Evolutionary conservation across 257 asterid species (phyloP).

Genomic region (Nicotiana paniculata): DNA sequence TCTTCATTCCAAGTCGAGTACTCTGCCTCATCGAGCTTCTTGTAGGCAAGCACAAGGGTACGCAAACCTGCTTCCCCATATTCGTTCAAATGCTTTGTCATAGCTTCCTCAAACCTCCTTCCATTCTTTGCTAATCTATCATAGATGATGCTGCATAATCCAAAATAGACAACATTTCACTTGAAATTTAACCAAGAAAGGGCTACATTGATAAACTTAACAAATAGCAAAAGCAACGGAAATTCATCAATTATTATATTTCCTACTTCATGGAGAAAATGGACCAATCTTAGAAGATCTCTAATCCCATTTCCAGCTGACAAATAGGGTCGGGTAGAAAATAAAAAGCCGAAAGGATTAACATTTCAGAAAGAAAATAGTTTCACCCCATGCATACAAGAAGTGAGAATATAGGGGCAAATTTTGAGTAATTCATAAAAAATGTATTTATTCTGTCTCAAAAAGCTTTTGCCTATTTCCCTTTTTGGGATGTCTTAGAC

Average conservation of each 20-base stretch:
- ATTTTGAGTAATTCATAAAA: neutral
- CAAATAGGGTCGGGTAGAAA: neutral
- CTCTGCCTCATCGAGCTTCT: conserved; percentile 71
- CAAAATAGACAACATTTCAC: conserved; percentile 16
- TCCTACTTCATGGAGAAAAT: neutral
- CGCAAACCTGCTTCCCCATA: conserved; percentile 95
- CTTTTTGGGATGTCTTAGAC: neutral
- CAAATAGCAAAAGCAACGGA: conserved; percentile 3
- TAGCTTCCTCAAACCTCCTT: conserved; percentile 57
- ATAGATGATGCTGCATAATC: conserved; percentile 72
- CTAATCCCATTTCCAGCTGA: neutral
- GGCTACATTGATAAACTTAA: neutral
- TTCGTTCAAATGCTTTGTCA: conserved; percentile 79
- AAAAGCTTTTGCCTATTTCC: neutral
- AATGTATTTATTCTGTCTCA: neutral
- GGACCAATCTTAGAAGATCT: neutral
- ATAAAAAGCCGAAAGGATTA: neutral
- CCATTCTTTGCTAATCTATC: conserved; percentile 79
- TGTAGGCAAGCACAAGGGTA: conserved; percentile 93
- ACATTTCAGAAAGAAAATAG: neutral
- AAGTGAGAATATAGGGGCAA: neutral
- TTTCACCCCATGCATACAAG: neutral
- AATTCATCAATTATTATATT: neutral
- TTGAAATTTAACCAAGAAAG: neutral
- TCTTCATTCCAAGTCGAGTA: conserved; percentile 87